A percentile compares a stretch with the other conserved stretches of the same genome.
These are phyloP conservation scores for Naegleria lovaniensis DNA, from an alignment of 208 protist genomes.

Conservation along the genomic window DNA sequence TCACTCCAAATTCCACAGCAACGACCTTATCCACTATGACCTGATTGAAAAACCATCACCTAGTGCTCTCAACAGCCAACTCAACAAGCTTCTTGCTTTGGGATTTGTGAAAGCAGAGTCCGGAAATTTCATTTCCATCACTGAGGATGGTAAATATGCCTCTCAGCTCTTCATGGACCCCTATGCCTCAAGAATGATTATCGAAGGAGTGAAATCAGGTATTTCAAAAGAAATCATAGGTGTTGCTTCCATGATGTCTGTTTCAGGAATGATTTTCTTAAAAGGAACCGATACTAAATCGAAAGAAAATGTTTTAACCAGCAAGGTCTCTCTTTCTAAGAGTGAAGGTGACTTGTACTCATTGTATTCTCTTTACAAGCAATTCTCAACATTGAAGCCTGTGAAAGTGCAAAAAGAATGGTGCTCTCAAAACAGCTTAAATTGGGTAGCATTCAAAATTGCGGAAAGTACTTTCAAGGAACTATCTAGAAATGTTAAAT, in stretches of 20 bases:
- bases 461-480: background rate
- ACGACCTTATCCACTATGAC: background rate
- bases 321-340: background rate
- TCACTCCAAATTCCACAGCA: background rate
- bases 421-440: background rate
- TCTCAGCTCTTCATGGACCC: slow-evolving; percentile 7
- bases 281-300: background rate
- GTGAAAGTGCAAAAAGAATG: background rate
- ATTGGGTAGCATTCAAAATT: background rate
- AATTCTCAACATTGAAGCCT: background rate
- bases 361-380: background rate
- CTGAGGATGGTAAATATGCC: background rate
- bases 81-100: background rate
- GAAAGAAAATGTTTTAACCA: background rate
- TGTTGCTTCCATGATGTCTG: background rate
- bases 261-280: background rate
- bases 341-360: background rate
- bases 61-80: background rate
- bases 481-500: background rate
- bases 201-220: background rate
- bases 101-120: background rate
- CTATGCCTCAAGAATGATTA: background rate
- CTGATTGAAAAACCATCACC: background rate
- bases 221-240: background rate
- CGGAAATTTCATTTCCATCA: background rate